Conservation (phyloP, 2,329 filamentous ascomycete species). For the Cordyceps fumosorosea region DNA sequence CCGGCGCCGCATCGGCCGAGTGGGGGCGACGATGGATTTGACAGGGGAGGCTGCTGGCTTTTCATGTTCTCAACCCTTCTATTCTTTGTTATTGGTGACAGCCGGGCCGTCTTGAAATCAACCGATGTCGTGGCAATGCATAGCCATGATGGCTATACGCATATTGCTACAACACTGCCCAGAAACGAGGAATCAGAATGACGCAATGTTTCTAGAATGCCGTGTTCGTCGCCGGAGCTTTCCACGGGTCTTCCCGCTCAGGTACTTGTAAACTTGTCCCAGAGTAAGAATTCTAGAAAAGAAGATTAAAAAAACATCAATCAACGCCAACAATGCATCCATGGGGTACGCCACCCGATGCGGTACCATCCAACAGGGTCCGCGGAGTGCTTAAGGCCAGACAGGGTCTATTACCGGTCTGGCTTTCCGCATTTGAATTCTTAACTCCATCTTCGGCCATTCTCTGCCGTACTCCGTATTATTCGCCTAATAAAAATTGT, state of each 20-base stretch:
- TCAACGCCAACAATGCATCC: too few relatives aligned
- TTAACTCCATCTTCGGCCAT: not conserved
- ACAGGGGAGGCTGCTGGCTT: not conserved
- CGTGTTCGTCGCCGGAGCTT: too few relatives aligned
- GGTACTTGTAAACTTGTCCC: too few relatives aligned
- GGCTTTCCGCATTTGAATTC: not conserved
- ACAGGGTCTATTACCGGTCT: not conserved
- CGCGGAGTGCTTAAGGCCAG: not conserved
- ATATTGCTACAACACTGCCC: too few relatives aligned
- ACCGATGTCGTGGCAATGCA: not conserved
- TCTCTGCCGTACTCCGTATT: not conserved
- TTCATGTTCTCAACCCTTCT: too few relatives aligned
- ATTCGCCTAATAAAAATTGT: conserved; percentile 1
- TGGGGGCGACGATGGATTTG: not conserved
- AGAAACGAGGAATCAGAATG: too few relatives aligned
- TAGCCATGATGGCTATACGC: too few relatives aligned
- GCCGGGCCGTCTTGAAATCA: not conserved
- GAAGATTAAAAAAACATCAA: too few relatives aligned
- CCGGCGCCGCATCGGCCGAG: conserved; percentile 5
- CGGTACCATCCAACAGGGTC: not conserved
- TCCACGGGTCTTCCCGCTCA: too few relatives aligned
- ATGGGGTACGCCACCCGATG: too few relatives aligned
- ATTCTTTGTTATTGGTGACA: not conserved
- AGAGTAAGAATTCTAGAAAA: too few relatives aligned
- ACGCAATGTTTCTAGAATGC: too few relatives aligned